phyloP scores from a whole-genome alignment of 148 eudicot genomes.

The Rheum nobile region DNA sequence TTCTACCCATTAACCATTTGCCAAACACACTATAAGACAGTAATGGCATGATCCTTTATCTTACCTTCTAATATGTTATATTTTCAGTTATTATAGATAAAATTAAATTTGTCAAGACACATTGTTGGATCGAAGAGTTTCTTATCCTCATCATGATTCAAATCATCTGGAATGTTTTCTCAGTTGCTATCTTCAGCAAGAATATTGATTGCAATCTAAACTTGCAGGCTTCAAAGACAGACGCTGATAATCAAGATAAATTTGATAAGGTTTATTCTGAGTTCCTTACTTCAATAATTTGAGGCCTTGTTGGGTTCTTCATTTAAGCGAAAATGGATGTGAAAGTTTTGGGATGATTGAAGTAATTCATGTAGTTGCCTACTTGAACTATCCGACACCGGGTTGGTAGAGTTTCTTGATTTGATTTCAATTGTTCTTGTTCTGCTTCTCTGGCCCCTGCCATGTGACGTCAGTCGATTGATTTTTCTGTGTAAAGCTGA shows the following conservation, averaged over 20 bases:
- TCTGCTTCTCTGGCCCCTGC: background rate
- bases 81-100: no score
- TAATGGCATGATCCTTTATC: no score
- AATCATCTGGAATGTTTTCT: no score
- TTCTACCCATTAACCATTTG: no score
- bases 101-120: no score
- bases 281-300: background rate
- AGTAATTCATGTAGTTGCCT: no score
- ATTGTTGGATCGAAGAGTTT: background rate
- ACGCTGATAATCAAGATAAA: background rate
- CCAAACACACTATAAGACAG: no score
- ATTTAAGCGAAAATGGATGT: background rate
- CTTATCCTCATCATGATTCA: background rate
- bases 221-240: background rate
- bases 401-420: background rate
- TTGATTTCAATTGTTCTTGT: no score
- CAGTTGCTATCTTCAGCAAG: background rate
- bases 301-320: background rate
- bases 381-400: no score
- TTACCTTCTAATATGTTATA: no score
- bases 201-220: background rate
- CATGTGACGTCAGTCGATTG: background rate
- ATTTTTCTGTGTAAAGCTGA: background rate
- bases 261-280: background rate
- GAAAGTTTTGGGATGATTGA: background rate